Percentiles rank a stretch among this genome's conserved stretches.
phyloP scores from a whole-genome alignment of 23 red algal genomes.

The Gracilariopsis chorda region DNA sequence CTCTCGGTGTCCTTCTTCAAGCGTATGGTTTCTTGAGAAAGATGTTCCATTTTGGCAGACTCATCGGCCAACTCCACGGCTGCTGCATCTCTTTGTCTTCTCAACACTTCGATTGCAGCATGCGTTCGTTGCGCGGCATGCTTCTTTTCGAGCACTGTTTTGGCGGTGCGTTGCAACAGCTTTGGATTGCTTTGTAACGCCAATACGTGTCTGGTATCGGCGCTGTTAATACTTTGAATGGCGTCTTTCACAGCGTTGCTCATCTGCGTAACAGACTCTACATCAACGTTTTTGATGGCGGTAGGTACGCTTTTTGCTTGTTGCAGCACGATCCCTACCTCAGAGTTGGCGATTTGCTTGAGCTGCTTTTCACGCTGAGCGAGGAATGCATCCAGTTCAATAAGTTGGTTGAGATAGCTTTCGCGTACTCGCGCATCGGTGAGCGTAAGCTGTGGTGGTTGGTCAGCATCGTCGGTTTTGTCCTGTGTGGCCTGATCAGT shows the following conservation, averaged over 20 bases:
- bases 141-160: neutral
- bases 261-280: neutral
- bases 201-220: neutral
- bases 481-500: neutral
- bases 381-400: conserved; percentile 40
- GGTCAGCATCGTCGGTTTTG: neutral
- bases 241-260: neutral
- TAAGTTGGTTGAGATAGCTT: conserved; percentile 15
- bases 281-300: neutral
- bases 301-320: neutral
- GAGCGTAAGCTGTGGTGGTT: neutral
- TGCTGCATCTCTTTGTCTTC: neutral
- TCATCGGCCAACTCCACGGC: conserved; percentile 1
- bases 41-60: neutral
- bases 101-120: conserved; percentile 6
- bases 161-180: neutral
- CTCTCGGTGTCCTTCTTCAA: conserved; percentile 12
- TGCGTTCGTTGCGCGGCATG: neutral
- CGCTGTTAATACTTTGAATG: neutral
- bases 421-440: neutral
- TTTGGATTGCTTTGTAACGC: conserved; percentile 10
- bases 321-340: conserved; percentile 20
- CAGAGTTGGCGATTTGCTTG: neutral
- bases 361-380: neutral
- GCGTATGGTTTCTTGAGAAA: neutral